Conservation (phyloP, 1,284 basidiomycete genomes). For the Testicularia cyperi region DNA sequence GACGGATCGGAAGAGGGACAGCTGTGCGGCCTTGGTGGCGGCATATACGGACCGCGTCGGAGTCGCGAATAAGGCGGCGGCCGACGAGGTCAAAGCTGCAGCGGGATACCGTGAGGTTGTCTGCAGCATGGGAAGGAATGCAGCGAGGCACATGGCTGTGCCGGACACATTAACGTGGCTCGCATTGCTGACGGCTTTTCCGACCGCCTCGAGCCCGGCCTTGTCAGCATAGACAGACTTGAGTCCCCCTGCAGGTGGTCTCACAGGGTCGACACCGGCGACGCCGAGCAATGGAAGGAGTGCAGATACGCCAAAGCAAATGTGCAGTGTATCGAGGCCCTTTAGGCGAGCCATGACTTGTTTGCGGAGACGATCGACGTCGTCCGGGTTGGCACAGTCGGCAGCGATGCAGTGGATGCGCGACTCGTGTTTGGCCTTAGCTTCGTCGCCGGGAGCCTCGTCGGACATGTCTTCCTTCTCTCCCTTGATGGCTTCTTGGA, state of each 20-base stretch:
- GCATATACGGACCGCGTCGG: conserved; percentile 83
- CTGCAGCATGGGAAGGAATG: conserved; percentile 71
- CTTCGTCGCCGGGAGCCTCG: conserved; percentile 32
- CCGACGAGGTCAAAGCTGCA: conserved; percentile 76
- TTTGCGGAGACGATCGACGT: conserved; percentile 70
- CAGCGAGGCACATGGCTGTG: conserved; percentile 62
- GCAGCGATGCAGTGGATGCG: conserved; percentile 62
- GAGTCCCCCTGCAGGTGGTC: conserved; percentile 57
- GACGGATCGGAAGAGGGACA: conserved; percentile 75
- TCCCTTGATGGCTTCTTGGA: conserved; percentile 14
- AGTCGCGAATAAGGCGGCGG: conserved; percentile 77
- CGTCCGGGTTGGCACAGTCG: conserved; percentile 71
- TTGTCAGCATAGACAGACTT: conserved; percentile 64
- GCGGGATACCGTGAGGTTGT: conserved; percentile 72
- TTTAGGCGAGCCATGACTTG: conserved; percentile 68
- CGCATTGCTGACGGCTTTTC: conserved; percentile 58
- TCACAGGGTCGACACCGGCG: conserved; percentile 67
- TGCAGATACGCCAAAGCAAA: conserved; percentile 83
- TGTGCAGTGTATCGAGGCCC: conserved; percentile 79
- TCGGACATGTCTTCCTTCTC: conserved; percentile 49
- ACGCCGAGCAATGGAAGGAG: conserved; percentile 75
- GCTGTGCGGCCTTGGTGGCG: conserved; percentile 78
- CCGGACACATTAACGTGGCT: conserved; percentile 63
- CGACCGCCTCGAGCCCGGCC: conserved; percentile 60
- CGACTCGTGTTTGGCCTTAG: conserved; percentile 43